Percentiles rank a stretch among this genome's conserved stretches.
Evolutionary conservation across 257 asterid species (phyloP).

Genomic region (Avicennia marina): DNA sequence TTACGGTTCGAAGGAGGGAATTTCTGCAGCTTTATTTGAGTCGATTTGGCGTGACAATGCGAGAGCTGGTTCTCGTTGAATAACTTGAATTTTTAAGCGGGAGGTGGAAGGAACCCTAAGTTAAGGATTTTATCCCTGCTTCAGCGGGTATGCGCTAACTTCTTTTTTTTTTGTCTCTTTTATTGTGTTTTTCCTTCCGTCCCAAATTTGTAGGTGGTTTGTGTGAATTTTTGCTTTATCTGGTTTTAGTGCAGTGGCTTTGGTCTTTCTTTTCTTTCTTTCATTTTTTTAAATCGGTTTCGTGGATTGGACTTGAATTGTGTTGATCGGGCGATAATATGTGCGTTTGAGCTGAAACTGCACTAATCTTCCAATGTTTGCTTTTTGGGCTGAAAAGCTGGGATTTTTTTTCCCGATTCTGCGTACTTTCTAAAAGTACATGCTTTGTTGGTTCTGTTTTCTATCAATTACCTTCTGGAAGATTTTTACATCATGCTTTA

Average conservation of each 20-base stretch:
- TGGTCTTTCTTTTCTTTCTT: not conserved
- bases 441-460: not conserved
- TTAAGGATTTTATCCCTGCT: slow-evolving; percentile 22
- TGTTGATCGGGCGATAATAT: slow-evolving; percentile 11
- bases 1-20: slow-evolving; percentile 5
- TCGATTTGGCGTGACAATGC: slow-evolving; percentile 28
- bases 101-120: slow-evolving; percentile 24
- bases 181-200: too few species aligned
- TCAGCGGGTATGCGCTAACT: slow-evolving; percentile 34
- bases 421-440: slow-evolving; percentile 4
- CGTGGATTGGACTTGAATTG: slow-evolving; percentile 7
- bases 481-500: too few species aligned
- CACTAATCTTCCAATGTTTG: slow-evolving; percentile 1
- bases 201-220: too few species aligned
- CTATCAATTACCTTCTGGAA: not conserved
- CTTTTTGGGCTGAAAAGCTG: not conserved
- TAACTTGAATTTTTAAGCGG: not conserved
- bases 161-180: not conserved
- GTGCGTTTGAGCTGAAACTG: slow-evolving; percentile 20
- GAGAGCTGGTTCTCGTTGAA: slow-evolving; percentile 27
- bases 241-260: too few species aligned
- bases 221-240: too few species aligned
- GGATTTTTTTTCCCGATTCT: not conserved
- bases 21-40: not conserved
- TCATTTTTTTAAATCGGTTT: not conserved